phyloP scores from a whole-genome alignment of 2,329 filamentous ascomycete genomes.

The Fusarium concolor region DNA sequence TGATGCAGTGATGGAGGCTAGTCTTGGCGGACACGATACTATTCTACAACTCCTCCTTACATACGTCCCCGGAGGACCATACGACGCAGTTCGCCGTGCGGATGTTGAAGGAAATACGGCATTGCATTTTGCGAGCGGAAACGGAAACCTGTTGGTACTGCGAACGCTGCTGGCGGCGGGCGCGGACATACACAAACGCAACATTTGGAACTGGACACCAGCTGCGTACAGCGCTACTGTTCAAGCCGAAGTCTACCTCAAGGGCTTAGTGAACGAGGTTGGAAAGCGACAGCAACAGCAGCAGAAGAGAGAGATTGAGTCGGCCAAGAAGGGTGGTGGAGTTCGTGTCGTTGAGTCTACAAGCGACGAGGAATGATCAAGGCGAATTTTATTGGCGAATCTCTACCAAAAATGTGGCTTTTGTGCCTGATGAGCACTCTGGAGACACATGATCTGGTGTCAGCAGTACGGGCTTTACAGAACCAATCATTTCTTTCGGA shows the following conservation, averaged over 20 bases:
- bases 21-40: conserved; percentile 70
- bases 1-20: conserved; percentile 78
- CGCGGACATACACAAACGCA: conserved; percentile 77
- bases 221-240: conserved; percentile 85
- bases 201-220: conserved; percentile 84
- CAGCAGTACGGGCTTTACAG: not conserved
- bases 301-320: conserved; percentile 52
- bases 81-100: conserved; percentile 64
- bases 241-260: conserved; percentile 86
- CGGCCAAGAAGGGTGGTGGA: conserved; percentile 55
- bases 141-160: conserved; percentile 81
- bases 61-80: conserved; percentile 66
- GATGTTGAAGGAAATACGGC: conserved; percentile 87
- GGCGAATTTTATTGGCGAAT: not conserved
- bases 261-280: conserved; percentile 77
- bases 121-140: conserved; percentile 85
- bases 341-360: conserved; percentile 60
- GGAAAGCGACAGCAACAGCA: conserved; percentile 65
- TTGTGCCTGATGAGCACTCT: not conserved
- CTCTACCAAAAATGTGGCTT: not conserved
- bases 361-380: conserved; percentile 48
- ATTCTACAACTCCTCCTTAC: conserved; percentile 73
- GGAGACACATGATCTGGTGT: not conserved
- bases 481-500: conserved; percentile 2
- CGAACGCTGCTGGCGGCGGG: conserved; percentile 82